These are phyloP conservation scores for Golubevia pallescens DNA, from an alignment of 1,284 basidiomycete genomes.

Conservation along the genomic window DNA sequence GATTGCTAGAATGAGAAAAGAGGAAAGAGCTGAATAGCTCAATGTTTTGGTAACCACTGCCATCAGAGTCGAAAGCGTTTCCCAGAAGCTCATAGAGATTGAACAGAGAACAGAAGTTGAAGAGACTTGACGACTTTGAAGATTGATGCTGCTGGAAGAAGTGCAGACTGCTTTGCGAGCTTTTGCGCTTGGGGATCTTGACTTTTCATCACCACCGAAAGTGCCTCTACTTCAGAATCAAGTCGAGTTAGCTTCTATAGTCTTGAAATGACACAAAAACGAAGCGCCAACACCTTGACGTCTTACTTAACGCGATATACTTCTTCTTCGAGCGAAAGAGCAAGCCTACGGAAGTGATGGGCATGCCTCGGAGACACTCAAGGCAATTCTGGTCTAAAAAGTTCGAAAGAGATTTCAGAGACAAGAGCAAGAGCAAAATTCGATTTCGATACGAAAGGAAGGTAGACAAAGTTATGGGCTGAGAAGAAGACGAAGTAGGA, in stretches of 20 bases:
- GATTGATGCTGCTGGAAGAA: no score
- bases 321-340: not conserved
- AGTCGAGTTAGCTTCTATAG: no score
- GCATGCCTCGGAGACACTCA: not conserved
- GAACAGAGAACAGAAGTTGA: no score
- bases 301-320: not conserved
- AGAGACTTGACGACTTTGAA: no score
- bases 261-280: not conserved
- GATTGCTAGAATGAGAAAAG: conserved; percentile 40
- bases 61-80: conserved; percentile 17
- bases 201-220: no score
- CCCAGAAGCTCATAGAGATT: no score
- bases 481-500: no score
- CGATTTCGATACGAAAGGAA: no score
- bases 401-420: not conserved
- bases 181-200: no score
- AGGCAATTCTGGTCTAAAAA: not conserved
- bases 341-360: not conserved
- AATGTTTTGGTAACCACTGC: conserved; percentile 35
- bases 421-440: not conserved
- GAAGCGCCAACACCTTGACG: not conserved
- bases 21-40: conserved; percentile 26
- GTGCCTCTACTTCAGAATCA: no score
- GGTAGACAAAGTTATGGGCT: no score
- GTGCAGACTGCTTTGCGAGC: no score